Base-by-base conservation (phyloP, 2,329 filamentous ascomycete genomes). In the Hypomyces perniciosus region DNA sequence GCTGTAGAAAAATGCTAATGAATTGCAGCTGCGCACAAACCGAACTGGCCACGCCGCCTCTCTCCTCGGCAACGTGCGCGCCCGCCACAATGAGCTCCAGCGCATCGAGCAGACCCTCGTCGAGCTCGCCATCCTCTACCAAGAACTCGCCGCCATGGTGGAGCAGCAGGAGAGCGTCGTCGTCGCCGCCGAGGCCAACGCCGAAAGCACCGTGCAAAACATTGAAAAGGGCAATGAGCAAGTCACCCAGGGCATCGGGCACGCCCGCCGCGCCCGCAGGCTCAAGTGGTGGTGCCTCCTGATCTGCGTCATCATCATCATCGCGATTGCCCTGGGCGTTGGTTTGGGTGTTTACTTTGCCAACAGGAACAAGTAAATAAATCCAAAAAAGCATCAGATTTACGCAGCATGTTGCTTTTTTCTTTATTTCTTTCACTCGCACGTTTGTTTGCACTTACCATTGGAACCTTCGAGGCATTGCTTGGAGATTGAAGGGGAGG, bases 251-350 rank as follows among this genome's bases (percentile, higher is more conserved):
- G 87, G 84, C 53, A 87, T 85, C 59, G 75, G 79, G 56, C 79
- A 79, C 60, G 87, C 86, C 45, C 76, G 79, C 57, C 77, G 81
- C 59, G 78, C 80, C 59, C 79, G 86, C 61, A 87, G 83, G 74
- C 79, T 89, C 70, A 92, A 92, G 76, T 91, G 88, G 88, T 90
- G 81, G 79, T 88, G 85, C 64, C 72, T 88, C 54, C 69, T 82
- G 54, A 73, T 90, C 53, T 72, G 74, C 44, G 59, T 81, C 26
- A 71, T 84, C 64, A 80, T 84, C 65, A 67, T 81, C 61, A 65
- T 84, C 46, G 75, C 72, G 56, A 70, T 83, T 51, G 75, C 70
- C 7, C 64, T 81, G 33, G 79, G 74, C 49, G 75, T 84, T 54
- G 79, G 74, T 51, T 64, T 83, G 10, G 78, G 76, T 44, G 62